Evolutionary conservation across 805 yeast species (phyloP).

Genomic region (Teunomyces aglyptinius): DNA sequence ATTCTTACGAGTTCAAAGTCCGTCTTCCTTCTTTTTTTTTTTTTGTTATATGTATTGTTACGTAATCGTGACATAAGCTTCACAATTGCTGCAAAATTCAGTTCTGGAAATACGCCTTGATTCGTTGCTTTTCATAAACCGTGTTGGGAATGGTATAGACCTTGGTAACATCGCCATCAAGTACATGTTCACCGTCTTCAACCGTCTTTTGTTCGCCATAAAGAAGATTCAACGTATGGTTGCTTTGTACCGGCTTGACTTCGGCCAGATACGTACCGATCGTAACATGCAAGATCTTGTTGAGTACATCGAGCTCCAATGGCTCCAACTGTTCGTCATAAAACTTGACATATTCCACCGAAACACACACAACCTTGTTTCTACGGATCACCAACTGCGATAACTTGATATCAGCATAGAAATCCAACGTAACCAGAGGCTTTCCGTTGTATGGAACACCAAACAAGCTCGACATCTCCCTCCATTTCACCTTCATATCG

Average conservation of each 20-base stretch:
- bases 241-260: constrained; percentile 54
- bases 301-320: constrained; percentile 35
- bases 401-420: constrained; percentile 40
- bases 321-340: constrained; percentile 6
- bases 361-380: constrained; percentile 50
- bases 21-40: background rate
- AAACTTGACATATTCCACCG: constrained; percentile 35
- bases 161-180: constrained; percentile 1
- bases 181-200: background rate
- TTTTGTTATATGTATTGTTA: no score
- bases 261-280: constrained; percentile 55
- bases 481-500: constrained; percentile 20
- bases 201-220: background rate
- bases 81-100: background rate
- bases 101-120: constrained; percentile 5
- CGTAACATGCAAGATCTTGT: constrained; percentile 59
- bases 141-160: constrained; percentile 1
- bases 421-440: constrained; percentile 7
- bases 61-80: no score
- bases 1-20: background rate
- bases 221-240: constrained; percentile 17
- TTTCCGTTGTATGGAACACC: background rate
- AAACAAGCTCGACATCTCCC: constrained; percentile 11
- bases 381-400: constrained; percentile 48
- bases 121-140: constrained; percentile 4